Percentiles rank a stretch among this genome's conserved stretches.
These are phyloP conservation scores for Umbilicaria muhlenbergii DNA, from an alignment of 495 filamentous ascomycete species.

Conservation along the genomic window DNA sequence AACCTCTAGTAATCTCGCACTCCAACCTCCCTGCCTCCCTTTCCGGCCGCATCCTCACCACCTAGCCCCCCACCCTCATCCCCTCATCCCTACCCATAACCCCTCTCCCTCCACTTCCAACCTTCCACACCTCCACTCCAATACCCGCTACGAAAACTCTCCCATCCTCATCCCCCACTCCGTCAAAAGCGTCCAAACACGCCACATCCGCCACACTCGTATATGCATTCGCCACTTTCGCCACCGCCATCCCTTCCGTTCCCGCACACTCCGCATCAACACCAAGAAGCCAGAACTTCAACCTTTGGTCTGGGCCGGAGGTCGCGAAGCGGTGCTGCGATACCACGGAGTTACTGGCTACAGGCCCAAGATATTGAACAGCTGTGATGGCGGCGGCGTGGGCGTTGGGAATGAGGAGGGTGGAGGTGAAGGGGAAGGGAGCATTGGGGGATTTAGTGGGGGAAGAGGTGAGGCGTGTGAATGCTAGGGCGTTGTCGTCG, in stretches of 20 bases:
- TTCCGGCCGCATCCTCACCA: too few relatives aligned
- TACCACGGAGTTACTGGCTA: background rate
- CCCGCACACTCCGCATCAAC: conserved; percentile 17
- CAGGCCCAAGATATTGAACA: conserved; percentile 28
- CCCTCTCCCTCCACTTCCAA: background rate
- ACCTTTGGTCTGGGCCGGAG: conserved; percentile 64
- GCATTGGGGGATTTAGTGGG: conserved; percentile 2
- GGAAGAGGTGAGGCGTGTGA: conserved; percentile 24
- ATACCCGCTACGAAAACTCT: conserved; percentile 4
- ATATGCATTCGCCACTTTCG: background rate
- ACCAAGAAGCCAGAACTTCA: conserved; percentile 53
- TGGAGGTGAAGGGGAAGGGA: conserved; percentile 18
- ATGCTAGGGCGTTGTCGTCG: conserved; percentile 63
- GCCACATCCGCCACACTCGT: conserved; percentile 6
- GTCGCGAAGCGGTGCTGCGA: conserved; percentile 31
- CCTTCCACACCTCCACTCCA: conserved; percentile 3
- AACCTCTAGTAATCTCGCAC: too few relatives aligned
- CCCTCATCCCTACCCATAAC: background rate
- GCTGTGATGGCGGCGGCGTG: conserved; percentile 73
- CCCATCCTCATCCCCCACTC: background rate
- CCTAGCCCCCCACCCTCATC: too few relatives aligned
- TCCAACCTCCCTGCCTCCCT: too few relatives aligned
- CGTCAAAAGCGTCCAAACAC: background rate
- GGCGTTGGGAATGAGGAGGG: conserved; percentile 47
- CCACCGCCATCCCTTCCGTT: conserved; percentile 23